These are phyloP conservation scores for Candida chilensis DNA, from an alignment of 805 yeast species.

Conservation along the genomic window DNA sequence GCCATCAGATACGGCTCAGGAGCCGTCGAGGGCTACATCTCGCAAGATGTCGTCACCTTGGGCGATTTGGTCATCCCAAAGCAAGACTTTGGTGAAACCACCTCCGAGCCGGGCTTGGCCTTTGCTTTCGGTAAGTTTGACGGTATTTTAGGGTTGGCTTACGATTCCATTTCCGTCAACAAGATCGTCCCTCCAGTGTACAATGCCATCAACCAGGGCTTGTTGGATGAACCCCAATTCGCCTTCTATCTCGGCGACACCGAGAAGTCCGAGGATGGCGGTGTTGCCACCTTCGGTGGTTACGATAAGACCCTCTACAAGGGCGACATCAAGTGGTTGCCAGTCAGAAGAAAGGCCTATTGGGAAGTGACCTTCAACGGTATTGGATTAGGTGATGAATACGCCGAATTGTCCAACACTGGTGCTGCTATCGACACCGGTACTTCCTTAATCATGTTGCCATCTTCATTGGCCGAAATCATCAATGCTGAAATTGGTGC, in stretches of 20 bases:
- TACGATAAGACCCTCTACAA: constrained; percentile 64
- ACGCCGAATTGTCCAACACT: constrained; percentile 67
- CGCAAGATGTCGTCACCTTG: constrained; percentile 72
- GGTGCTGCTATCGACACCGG: constrained; percentile 99
- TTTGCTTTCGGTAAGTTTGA: constrained; percentile 99
- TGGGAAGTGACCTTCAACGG: constrained; percentile 97
- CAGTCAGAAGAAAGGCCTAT: constrained; percentile 98
- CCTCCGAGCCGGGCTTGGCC: constrained; percentile 94
- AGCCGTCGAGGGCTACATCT: constrained; percentile 82
- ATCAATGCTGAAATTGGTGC: constrained; percentile 96
- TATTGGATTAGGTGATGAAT: constrained; percentile 86
- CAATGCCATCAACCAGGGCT: constrained; percentile 75
- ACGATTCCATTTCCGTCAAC: constrained; percentile 84
- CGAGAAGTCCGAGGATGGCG: constrained; percentile 64
- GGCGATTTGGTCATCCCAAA: constrained; percentile 81
- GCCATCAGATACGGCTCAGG: constrained; percentile 91
- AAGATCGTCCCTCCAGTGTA: constrained; percentile 89
- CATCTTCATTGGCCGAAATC: constrained; percentile 92
- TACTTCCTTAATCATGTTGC: constrained; percentile 91
- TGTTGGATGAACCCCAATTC: constrained; percentile 78
- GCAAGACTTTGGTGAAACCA: constrained; percentile 96
- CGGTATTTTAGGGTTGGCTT: constrained; percentile 93
- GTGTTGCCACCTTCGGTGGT: constrained; percentile 95
- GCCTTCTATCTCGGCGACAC: constrained; percentile 87
- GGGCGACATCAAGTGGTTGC: constrained; percentile 91